Evolutionary conservation across 345 rosid genomes (phyloP), one percentile per base, ranked within the genome.

Genomic region (Hibiscus trionum): DNA sequence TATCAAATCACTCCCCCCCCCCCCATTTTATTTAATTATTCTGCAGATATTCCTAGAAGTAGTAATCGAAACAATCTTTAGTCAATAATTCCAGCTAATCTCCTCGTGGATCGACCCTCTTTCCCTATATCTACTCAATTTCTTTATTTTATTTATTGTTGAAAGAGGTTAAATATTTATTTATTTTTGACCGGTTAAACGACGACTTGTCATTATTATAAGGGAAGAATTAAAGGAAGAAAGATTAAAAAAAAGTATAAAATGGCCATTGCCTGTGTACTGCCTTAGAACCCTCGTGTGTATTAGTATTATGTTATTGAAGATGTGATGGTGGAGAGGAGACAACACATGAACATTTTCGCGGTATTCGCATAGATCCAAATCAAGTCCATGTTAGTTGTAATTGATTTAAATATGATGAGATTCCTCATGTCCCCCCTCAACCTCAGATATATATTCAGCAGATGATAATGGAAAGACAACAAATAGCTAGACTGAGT

Each of bases 361-460:
- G 35, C 2, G 33, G 12, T 66, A 21, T 0, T 44, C 3, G 27
- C 14, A 37, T 47, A 47, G 39, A 66, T 66, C 70, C 37, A 66
- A 15, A 66, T 66, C 39, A 47, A 15, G 39, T 12, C 7, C 24
- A 66, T 3, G 24, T 47, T 27, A 47, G 21, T 12, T 46, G 5
- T 66, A 26, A 24, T 24, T 47, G 7, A 46, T 46, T 46, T 66
- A 11, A 66, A 46, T 15, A 26, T 35, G 31, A 47, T 47, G 42
- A 49, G 71, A 49, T 67, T 67, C 71, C 71, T 47, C 57, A 3
- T 67, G 71, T 67, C 71, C 15, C 24, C 56, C 42, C 42, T 47
- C n/a, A 65, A 11, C 17, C 39, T 49, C 8, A 27, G 0, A 27
- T 67, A 67, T 67, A 67, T 67, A 49, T 49, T 15, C 14, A 3